Conservation (phyloP, 805 yeast genomes). For the Saccharomycopsis sp. region DNA sequence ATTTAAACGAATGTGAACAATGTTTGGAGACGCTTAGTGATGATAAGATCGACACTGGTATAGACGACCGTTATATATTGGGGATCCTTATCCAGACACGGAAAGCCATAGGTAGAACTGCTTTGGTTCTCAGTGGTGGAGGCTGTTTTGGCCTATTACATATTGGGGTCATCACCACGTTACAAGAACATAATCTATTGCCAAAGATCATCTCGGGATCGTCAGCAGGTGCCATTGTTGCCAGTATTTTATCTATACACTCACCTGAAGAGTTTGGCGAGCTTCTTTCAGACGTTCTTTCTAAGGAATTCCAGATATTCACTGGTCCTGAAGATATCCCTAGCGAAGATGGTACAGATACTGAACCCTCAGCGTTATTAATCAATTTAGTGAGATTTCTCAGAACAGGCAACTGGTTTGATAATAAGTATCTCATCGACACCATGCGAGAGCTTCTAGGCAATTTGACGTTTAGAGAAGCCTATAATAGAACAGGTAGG, state of each 20-base stretch:
- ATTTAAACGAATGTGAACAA: conserved; percentile 68
- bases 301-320: conserved; percentile 46
- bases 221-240: conserved; percentile 93
- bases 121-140: conserved; percentile 92
- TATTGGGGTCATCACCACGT: conserved; percentile 81
- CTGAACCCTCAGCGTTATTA: conserved; percentile 19
- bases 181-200: conserved; percentile 64
- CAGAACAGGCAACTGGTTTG: conserved; percentile 87
- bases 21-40: conserved; percentile 28
- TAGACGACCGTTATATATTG: conserved; percentile 65
- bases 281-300: conserved; percentile 43
- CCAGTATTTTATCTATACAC: conserved; percentile 79
- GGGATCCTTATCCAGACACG: conserved; percentile 82
- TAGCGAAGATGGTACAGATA: conserved; percentile 39
- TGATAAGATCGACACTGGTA: conserved; percentile 23
- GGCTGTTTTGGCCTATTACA: conserved; percentile 90
- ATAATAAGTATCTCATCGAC: conserved; percentile 57
- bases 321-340: conserved; percentile 42
- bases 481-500: conserved; percentile 88
- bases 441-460: conserved; percentile 81
- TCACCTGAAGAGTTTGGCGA: conserved; percentile 61
- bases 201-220: conserved; percentile 92
- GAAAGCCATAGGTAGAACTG: conserved; percentile 89
- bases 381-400: conserved; percentile 45
- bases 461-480: conserved; percentile 87